Base-by-base conservation (phyloP, 139 green algal genomes). In the Coelastrella sp. region DNA sequence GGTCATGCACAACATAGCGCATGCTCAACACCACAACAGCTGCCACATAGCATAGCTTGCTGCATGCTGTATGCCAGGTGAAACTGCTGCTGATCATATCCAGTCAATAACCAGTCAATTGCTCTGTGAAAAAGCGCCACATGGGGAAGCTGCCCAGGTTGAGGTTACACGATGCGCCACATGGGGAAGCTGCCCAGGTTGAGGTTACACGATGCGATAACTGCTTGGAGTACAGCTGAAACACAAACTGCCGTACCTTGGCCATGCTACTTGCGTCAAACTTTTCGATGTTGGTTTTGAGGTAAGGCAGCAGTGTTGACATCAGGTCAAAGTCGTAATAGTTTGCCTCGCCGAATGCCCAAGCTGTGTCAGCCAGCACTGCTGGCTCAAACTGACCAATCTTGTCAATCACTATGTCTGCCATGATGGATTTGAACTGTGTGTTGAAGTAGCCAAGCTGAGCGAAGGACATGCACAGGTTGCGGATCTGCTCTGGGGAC, bases 391-490 rank as follows among this genome's bases (percentile, higher is more conserved):
- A 89, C 61, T 83, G 23, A 4, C 64, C 11, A 74, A 91, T 56
- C 80, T 88, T 88, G 2, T 68, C 76, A 59, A 91, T 75, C 57
- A 91, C 58, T 16, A 73, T 82, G 17, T 91, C 88, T 68, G 88
- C 80, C 80, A 91, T 83, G n/a, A 79, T 16, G n/a, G 56, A 78
- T 78, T 91, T 91, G 88, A 91, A 88, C 20, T 73, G 61, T 7
- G 76, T 87, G 88, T 91, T 86, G 71, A 84, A 88, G 88, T 88
- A 88, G 14, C 73, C 71, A 68, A 91, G 66, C 80, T 88, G 32
- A 6, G 88, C 88, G 60, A 91, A 88, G 57, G 61, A 73, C n/a
- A 88, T 59, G 6, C 16, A 20, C n/a, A 91, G 80, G 68, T 91
- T 86, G 71, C 80, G 80, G 13, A 91, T 83, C 88, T 91, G 88